Conservation (phyloP, 2,329 filamentous ascomycete species). For the Penicillium sp. region DNA sequence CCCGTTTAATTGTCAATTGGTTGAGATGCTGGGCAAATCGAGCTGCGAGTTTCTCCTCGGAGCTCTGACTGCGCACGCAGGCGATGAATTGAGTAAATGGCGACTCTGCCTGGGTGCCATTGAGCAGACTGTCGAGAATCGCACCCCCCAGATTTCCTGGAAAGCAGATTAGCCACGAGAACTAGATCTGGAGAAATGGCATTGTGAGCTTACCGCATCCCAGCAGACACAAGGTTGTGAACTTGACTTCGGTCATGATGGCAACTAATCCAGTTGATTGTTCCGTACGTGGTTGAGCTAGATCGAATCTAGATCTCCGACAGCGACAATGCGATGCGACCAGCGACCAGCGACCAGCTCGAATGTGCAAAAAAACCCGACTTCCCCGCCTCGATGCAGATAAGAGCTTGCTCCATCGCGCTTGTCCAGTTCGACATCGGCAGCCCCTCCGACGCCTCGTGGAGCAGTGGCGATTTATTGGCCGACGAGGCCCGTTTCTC, state of each 20-base stretch:
- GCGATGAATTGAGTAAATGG: conserved; percentile 44
- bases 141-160: conserved; percentile 47
- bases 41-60: conserved; percentile 37
- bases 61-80: conserved; percentile 47
- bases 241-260: conserved; percentile 17
- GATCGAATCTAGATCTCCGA: no score
- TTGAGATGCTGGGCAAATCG: conserved; percentile 37
- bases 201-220: conserved; percentile 22
- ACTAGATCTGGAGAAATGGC: background rate
- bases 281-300: no score
- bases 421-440: background rate
- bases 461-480: background rate
- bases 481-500: background rate
- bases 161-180: background rate
- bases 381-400: background rate
- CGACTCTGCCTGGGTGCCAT: conserved; percentile 15
- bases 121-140: conserved; percentile 41
- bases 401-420: background rate
- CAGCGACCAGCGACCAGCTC: no score
- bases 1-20: conserved; percentile 38
- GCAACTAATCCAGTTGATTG: background rate
- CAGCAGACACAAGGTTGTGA: conserved; percentile 22
- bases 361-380: background rate
- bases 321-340: no score
- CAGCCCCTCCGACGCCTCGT: conserved; percentile 1